Percentiles rank a stretch among this genome's conserved stretches.
Evolutionary conservation across 1,284 basidiomycete genomes (phyloP).

Genomic region (Sanghuangporus weigelae): DNA sequence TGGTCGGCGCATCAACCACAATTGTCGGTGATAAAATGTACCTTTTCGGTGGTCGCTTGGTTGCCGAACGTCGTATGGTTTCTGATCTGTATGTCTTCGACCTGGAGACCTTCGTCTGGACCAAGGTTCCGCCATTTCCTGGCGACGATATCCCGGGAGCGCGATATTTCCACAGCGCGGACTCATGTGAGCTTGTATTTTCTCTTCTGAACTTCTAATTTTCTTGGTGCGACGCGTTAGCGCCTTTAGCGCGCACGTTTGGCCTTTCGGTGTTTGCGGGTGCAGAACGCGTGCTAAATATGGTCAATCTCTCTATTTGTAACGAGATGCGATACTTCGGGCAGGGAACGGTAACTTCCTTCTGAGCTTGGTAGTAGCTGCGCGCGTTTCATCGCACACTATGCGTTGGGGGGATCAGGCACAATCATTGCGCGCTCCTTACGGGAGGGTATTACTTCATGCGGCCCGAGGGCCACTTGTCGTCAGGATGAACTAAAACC

Average conservation of each 20-base stretch:
- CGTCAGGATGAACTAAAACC: neutral
- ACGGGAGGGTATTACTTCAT: neutral
- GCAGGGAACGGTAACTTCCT: neutral
- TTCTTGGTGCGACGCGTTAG: neutral
- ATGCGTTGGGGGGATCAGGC: neutral
- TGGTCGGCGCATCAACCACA: constrained; percentile 81
- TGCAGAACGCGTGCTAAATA: neutral
- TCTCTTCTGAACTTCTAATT: neutral
- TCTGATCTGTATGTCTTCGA: constrained; percentile 86
- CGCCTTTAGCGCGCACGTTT: neutral
- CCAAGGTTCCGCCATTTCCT: constrained; percentile 53
- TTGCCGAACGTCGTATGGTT: constrained; percentile 82
- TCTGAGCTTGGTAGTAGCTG: neutral
- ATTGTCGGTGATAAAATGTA: constrained; percentile 81
- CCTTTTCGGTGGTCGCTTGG: constrained; percentile 84
- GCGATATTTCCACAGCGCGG: constrained; percentile 89
- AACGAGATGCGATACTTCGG: neutral
- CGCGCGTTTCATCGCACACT: neutral
- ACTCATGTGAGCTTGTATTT: constrained; percentile 61
- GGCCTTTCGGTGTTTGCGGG: neutral
- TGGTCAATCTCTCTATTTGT: neutral
- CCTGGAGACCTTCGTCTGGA: constrained; percentile 74
- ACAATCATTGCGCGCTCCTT: neutral
- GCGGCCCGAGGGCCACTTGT: neutral
- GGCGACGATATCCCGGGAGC: constrained; percentile 70